Conservation (phyloP, 805 yeast species). For the Kuraishia molischiana region DNA sequence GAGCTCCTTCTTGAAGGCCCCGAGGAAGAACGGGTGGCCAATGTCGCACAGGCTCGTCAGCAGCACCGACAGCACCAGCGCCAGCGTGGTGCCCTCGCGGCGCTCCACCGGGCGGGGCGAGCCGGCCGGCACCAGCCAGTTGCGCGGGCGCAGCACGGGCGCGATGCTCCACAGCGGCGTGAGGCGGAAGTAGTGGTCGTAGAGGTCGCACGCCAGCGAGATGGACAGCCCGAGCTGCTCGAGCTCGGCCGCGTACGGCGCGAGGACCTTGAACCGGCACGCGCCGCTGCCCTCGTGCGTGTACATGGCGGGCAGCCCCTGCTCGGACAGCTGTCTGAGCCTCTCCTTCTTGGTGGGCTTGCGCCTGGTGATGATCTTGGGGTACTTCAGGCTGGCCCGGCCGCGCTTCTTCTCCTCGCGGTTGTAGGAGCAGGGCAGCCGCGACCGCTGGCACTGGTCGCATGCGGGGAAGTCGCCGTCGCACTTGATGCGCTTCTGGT, state of each 20-base stretch:
- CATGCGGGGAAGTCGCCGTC: slow-evolving; percentile 35
- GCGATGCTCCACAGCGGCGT: not conserved
- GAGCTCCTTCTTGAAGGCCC: not conserved
- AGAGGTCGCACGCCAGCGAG: slow-evolving; percentile 1
- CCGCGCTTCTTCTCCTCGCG: slow-evolving; percentile 36
- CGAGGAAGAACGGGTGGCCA: not conserved
- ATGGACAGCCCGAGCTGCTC: not conserved
- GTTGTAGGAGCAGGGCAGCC: slow-evolving; percentile 27
- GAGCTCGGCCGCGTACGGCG: not conserved
- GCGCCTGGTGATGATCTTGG: slow-evolving; percentile 19
- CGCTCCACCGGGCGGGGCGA: not conserved
- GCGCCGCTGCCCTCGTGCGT: not conserved
- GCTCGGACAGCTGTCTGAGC: not conserved
- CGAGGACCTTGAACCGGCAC: not conserved
- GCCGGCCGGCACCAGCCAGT: not conserved
- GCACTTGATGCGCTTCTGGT: slow-evolving; percentile 35
- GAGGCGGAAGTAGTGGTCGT: not conserved
- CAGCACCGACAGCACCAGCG: not conserved
- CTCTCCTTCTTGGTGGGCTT: slow-evolving; percentile 12
- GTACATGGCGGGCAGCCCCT: too few species aligned
- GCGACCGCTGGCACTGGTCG: slow-evolving; percentile 25
- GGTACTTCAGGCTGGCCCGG: slow-evolving; percentile 31
- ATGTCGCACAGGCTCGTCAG: slow-evolving; percentile 1
- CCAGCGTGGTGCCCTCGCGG: not conserved
- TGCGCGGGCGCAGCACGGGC: not conserved